These are phyloP conservation scores for Puccinia novopanici DNA, from an alignment of 1,284 basidiomycete genomes.

Conservation along the genomic window DNA sequence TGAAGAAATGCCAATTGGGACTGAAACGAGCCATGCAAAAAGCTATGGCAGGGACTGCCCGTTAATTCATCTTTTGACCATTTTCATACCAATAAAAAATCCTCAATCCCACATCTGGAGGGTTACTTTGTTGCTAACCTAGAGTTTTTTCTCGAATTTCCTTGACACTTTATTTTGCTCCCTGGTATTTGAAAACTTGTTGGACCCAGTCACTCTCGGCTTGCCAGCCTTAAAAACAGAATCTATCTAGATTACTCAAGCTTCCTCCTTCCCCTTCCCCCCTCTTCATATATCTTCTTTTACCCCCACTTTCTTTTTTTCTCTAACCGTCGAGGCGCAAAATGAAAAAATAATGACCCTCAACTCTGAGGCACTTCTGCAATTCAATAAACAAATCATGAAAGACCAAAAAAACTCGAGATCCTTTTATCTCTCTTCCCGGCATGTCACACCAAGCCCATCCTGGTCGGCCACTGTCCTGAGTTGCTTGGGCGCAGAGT, in stretches of 20 bases:
- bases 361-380: no score
- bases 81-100: conserved; percentile 3
- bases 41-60: conserved; percentile 64
- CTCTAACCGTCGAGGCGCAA: no score
- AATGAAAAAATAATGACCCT: no score
- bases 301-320: not conserved
- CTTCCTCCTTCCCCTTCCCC: not conserved
- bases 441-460: no score
- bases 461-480: no score
- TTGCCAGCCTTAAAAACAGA: not conserved
- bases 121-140: not conserved
- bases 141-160: not conserved
- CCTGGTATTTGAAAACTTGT: conserved; percentile 3
- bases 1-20: conserved; percentile 85
- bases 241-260: not conserved
- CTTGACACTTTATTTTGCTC: not conserved
- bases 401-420: no score
- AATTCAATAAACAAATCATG: no score
- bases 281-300: not conserved
- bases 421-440: no score
- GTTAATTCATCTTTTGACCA: not conserved
- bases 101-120: not conserved
- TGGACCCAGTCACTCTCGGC: not conserved
- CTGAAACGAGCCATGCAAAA: conserved; percentile 96
- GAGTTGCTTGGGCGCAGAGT: no score